Percentiles rank a stretch among this genome's conserved stretches.
These are phyloP conservation scores for Dendrobium nobile DNA, from an alignment of 106 monocot species.

Conservation along the genomic window DNA sequence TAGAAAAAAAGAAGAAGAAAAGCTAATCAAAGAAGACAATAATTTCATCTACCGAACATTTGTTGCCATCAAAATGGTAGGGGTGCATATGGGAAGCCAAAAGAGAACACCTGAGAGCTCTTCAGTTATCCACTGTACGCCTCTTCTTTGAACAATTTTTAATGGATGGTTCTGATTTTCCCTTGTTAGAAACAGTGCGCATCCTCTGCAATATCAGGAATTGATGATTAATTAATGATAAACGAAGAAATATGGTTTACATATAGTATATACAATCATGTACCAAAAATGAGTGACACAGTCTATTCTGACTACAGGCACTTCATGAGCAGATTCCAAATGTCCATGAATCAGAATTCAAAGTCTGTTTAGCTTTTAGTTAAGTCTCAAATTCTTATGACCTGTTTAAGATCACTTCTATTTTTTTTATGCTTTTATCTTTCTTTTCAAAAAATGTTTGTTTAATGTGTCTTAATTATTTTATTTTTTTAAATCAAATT, in stretches of 20 bases:
- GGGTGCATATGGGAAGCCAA: too few relatives aligned
- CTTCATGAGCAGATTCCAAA: background rate
- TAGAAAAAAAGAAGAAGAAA: too few relatives aligned
- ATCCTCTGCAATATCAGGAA: background rate
- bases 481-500: too few relatives aligned
- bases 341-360: too few relatives aligned
- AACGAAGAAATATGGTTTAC: background rate
- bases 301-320: background rate
- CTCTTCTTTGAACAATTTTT: conserved; percentile 3
- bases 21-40: too few relatives aligned
- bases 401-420: too few relatives aligned
- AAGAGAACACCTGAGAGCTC: background rate
- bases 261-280: background rate
- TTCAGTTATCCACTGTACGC: background rate
- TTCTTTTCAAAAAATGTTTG: too few relatives aligned
- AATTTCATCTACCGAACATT: background rate
- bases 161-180: background rate
- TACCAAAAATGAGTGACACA: background rate
- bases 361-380: too few relatives aligned
- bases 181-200: background rate
- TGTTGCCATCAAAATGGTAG: background rate
- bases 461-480: too few relatives aligned
- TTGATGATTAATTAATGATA: background rate
- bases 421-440: too few relatives aligned
- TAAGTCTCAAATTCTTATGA: too few relatives aligned